A percentile compares a stretch with the other conserved stretches of the same genome.
Evolutionary conservation across 2,329 filamentous ascomycete genomes (phyloP).

Genomic region (Stachybotrys echinatus): DNA sequence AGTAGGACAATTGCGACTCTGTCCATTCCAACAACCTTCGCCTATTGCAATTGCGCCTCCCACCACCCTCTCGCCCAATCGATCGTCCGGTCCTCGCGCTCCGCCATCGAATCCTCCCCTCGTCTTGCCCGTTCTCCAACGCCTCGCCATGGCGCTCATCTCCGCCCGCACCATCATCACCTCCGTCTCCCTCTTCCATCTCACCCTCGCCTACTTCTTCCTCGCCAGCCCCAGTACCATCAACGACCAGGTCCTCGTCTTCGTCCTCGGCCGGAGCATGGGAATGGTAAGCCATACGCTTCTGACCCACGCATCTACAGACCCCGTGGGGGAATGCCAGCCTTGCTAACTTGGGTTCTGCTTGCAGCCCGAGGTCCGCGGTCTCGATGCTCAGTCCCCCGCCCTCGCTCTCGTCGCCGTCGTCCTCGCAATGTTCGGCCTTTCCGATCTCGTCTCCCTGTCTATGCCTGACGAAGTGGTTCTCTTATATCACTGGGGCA

Average conservation of each 20-base stretch:
- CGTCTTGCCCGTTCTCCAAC: neutral
- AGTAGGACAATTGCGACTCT: neutral
- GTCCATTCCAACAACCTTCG: too few species aligned
- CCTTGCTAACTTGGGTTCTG: neutral
- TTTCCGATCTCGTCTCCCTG: conserved; percentile 61
- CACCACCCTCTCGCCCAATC: neutral
- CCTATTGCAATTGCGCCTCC: neutral
- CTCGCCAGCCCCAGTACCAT: conserved; percentile 66
- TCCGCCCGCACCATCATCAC: conserved; percentile 77
- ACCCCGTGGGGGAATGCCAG: neutral
- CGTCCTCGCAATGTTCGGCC: conserved; percentile 55
- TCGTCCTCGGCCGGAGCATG: conserved; percentile 77
- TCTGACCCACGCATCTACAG: conserved; percentile 5
- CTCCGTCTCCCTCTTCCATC: conserved; percentile 75
- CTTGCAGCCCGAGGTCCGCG: conserved; percentile 43
- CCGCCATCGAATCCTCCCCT: neutral
- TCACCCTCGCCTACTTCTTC: conserved; percentile 81
- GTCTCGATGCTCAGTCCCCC: conserved; percentile 65
- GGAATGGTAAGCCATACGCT: conserved; percentile 56
- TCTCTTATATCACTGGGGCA: conserved; percentile 59
- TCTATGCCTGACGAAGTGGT: conserved; percentile 63
- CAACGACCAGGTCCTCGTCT: conserved; percentile 75
- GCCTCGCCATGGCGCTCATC: conserved; percentile 67
- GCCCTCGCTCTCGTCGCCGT: conserved; percentile 68
- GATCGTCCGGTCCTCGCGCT: neutral